Percentiles rank a stretch among this genome's conserved stretches.
Conservation (phyloP, 257 asterid species). For the Nemophila menziesii region DNA sequence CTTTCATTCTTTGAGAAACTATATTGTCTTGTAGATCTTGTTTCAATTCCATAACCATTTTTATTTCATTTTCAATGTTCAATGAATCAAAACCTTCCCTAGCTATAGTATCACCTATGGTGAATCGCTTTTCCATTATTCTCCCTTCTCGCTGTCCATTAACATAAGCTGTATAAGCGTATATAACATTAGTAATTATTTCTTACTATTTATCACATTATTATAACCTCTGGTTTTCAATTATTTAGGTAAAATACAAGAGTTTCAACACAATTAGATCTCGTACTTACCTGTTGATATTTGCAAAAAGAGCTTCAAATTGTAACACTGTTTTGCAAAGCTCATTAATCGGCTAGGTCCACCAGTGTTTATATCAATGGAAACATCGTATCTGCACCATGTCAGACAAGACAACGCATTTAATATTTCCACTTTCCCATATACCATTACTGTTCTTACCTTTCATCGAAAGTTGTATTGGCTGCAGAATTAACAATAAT, state of each 20-base stretch:
- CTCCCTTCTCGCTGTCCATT: slow-evolving; percentile 86
- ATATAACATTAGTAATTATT: no score
- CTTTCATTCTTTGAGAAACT: slow-evolving; percentile 54
- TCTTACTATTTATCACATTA: no score
- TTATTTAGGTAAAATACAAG: no score
- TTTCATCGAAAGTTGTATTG: slow-evolving; percentile 34
- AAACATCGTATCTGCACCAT: slow-evolving; percentile 65
- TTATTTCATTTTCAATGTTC: slow-evolving; percentile 70
- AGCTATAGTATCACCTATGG: slow-evolving; percentile 57
- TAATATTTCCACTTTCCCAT: not conserved
- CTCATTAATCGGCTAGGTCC: slow-evolving; percentile 62
- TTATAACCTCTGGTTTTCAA: no score
- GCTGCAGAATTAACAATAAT: slow-evolving; percentile 39
- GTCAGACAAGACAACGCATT: not conserved
- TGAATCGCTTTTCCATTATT: slow-evolving; percentile 70
- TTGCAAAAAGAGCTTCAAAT: slow-evolving; percentile 58
- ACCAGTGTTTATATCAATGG: slow-evolving; percentile 63
- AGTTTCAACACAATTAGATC: no score
- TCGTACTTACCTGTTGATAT: no score
- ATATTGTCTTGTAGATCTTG: slow-evolving; percentile 26
- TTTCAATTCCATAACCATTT: slow-evolving; percentile 57
- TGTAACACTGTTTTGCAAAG: slow-evolving; percentile 59
- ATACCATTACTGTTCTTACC: no score
- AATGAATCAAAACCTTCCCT: slow-evolving; percentile 33
- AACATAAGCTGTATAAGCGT: slow-evolving; percentile 84